These are phyloP conservation scores for Suhomyces vadensis DNA, from an alignment of 805 yeast species.

Conservation along the genomic window DNA sequence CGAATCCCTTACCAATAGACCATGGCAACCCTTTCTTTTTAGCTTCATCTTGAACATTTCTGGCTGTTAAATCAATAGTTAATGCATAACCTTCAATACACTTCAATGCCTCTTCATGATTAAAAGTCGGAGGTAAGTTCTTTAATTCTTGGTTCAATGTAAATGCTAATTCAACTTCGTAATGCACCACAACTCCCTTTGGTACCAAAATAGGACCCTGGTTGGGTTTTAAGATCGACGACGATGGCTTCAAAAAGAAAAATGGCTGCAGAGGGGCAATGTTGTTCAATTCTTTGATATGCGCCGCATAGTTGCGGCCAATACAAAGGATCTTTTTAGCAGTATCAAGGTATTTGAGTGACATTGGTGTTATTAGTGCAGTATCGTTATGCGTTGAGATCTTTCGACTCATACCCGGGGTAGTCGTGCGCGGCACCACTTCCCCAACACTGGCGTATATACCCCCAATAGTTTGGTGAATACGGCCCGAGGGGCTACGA, in stretches of 20 bases:
- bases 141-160: conserved; percentile 64
- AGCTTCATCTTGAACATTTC: conserved; percentile 94
- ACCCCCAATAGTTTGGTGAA: too few relatives aligned
- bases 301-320: conserved; percentile 97
- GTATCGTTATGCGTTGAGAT: too few relatives aligned
- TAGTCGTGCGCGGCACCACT: background rate
- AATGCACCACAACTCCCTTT: conserved; percentile 75
- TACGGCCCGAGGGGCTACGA: too few relatives aligned
- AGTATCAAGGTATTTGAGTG: conserved; percentile 50
- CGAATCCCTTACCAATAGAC: conserved; percentile 96
- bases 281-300: conserved; percentile 86
- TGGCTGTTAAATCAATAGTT: conserved; percentile 91
- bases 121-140: conserved; percentile 60
- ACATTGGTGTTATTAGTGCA: conserved; percentile 16
- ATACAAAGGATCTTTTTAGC: conserved; percentile 88
- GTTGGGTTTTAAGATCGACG: conserved; percentile 60
- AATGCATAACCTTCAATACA: conserved; percentile 84
- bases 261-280: conserved; percentile 82
- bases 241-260: conserved; percentile 87
- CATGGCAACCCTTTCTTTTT: conserved; percentile 94
- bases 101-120: conserved; percentile 67
- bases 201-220: conserved; percentile 84
- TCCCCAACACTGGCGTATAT: too few relatives aligned
- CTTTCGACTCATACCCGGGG: too few relatives aligned
- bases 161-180: conserved; percentile 91